Evolutionary conservation across 2,329 filamentous ascomycete species (phyloP), one percentile per base, ranked within the genome.

Genomic region (Calonectria montana): DNA sequence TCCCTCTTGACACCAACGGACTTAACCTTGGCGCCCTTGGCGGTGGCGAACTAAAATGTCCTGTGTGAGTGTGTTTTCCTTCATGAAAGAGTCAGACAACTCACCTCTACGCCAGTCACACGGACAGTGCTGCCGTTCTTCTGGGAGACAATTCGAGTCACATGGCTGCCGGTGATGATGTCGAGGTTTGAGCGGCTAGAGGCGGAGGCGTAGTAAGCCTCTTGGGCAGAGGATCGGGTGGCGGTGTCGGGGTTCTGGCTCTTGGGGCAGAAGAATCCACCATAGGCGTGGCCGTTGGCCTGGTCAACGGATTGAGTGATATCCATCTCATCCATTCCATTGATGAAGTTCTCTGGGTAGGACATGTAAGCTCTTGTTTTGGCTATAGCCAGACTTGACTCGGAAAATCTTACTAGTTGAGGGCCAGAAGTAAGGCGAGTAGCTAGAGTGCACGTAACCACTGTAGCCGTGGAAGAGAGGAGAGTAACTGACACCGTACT

Each of bases 231-330:
- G 1, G 73, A 78, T 3, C 76, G 71, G 1, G 68, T 45, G 13
- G 68, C n/a, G 2, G 69, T 70, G 13, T 69, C 70, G 2, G 74
- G 76, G 15, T 77, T 59, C 5, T 66, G 59, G 59, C 74, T 77
- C 4, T 78, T 76, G 9, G 76, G 73, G 8, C 66, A 71, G 41
- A 70, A 77, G 21, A 74, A 77, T 48, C 74, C 76, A 13, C 76
- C 76, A 2, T 78, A 29, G 0, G 76, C 63, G 10, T 69, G 67
- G 2, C 76, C 75, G 8, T 73, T 73, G 5, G 76, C 76, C 50
- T 77, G 76, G 18, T 77, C 76, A 37, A 59, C 12, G 53, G 53
- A 88, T 1, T 84, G 86, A 0, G 81, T 74, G 37, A 87, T 87
- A 0, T 59, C 53, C 7, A 59, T 35, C 53, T 59, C 53, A 31